Base-by-base conservation (phyloP, 1,284 basidiomycete species). In the Ceratobasidium theobromae region DNA sequence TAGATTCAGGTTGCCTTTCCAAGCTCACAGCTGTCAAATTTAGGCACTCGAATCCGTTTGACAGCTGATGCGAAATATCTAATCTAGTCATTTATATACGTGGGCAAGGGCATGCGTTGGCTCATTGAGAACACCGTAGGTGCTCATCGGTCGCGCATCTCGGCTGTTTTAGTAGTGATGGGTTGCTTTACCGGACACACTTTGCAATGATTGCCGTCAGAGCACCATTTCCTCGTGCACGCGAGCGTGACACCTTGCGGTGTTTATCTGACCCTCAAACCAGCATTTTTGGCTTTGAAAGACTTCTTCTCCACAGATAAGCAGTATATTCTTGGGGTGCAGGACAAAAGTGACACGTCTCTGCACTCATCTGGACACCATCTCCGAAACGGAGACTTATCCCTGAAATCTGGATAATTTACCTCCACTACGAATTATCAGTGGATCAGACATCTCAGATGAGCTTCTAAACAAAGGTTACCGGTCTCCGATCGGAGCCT, bases 381-480 rank as follows among this genome's bases (percentile, higher is more conserved):
- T n/a, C n/a, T n/a, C n/a, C n/a, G n/a, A 25, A 62, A 41, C 52
- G 46, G 35, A 51, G 46, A 53, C 45, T 65, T 65, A 35, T 51
- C 60, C 46, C 58, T 62, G 48, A 27, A 25, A 48, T 18, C 35
- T 38, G 32, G 40, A 49, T 48, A 27, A 4, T n/a, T 27, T 11
- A n/a, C 4, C 16, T 43, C 4, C 27, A 28, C 25, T 25, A 21
- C 60, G 45, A 40, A n/a, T 32, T 33, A 8, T 21, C 35, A 14
- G 35, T 28, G 41, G 49, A 64, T 53, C 25, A 18, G 30, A 11
- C 28, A 32, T 35, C 23, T 35, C 8, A 33, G 33, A 16, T 38
- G 35, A 38, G 18, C 9, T 45, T 21, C 9, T 11, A 16, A 23
- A 33, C 35, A 35, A 32, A 49, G 43, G 60, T 65, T 53, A n/a